phyloP scores from a whole-genome alignment of 495 filamentous ascomycete genomes.

The Rostrohypoxylon terebratum region DNA sequence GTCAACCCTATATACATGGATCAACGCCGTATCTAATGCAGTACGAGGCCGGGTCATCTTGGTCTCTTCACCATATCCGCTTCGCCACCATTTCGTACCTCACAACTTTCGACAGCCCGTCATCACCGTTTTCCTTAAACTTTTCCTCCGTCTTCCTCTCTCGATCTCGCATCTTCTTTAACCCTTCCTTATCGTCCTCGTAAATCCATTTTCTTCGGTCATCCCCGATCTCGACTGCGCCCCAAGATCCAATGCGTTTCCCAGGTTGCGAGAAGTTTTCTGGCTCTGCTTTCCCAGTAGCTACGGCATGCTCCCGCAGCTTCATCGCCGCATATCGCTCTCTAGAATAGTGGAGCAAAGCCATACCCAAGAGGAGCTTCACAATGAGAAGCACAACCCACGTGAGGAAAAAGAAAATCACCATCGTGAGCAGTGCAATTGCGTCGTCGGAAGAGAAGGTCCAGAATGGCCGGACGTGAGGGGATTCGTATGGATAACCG shows the following conservation, averaged over 20 bases:
- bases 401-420: constrained; percentile 80
- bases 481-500: constrained; percentile 58
- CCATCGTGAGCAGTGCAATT: constrained; percentile 76
- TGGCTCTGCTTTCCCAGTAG: constrained; percentile 58
- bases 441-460: constrained; percentile 69
- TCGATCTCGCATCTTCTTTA: constrained; percentile 74
- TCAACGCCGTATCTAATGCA: not conserved
- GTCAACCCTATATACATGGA: not conserved
- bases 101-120: constrained; percentile 75
- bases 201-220: constrained; percentile 90
- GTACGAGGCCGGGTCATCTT: not conserved
- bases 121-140: constrained; percentile 64
- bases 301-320: constrained; percentile 66
- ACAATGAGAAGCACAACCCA: constrained; percentile 83
- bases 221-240: constrained; percentile 87
- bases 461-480: constrained; percentile 48
- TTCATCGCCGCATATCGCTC: constrained; percentile 86
- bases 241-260: constrained; percentile 81
- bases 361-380: constrained; percentile 88
- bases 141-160: constrained; percentile 69
- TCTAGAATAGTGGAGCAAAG: constrained; percentile 77
- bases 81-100: constrained; percentile 95
- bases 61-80: constrained; percentile 78
- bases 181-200: constrained; percentile 80
- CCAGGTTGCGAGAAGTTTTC: constrained; percentile 74